Base-by-base conservation (phyloP, 768 basidiomycete genomes). In the Harrya chromipes region DNA sequence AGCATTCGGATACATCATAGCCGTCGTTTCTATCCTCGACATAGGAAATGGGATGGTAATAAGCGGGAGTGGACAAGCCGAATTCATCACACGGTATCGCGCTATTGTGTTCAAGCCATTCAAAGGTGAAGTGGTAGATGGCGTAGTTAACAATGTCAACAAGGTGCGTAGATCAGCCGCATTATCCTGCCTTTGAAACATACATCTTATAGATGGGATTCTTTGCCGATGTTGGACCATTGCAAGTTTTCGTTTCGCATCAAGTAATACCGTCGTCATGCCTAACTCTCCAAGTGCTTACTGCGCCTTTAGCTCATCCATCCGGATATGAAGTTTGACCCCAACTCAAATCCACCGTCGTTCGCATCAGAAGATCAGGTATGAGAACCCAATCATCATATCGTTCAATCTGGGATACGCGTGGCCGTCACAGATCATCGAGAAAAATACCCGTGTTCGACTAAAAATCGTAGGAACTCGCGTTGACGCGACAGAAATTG, bases 81-180 rank as follows among this genome's bases (percentile, higher is more conserved):
- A 97, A 72, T 99, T 99, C 69, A 80, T 91, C 55, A 92, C 93
- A 19, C 78, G 87, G 47, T 99, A 98, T 71, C 84, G 88, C 23
- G 97, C 97, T 6, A 93, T 99, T 56, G 95, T 99, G 17, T 97
- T 97, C 81, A 94, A 97, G 70, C 97, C 97, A n/a, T 98, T 98
- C 80, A 97, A 97, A 69, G 94, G 94, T 10, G 95, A 99, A 66
- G 95, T 97, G 4, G 90, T 99, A 16, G 97, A 99, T 66, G 95
- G 93, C 0, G 85, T 94, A 4, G 95, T 99, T 16, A 87, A 86
- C 61, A 94, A 90, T 53, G 97, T 99, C 31, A 94, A 85, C 68
- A 97, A 97, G 80, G 95, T 93, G 58, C 61, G 84, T 29, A 17
- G 12, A 20, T 41, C 16, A 13, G 48, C 6, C 29, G 12, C 26